Base-by-base conservation (phyloP, 352 stramenopile species). In the Phytophthora boehmeriae region DNA sequence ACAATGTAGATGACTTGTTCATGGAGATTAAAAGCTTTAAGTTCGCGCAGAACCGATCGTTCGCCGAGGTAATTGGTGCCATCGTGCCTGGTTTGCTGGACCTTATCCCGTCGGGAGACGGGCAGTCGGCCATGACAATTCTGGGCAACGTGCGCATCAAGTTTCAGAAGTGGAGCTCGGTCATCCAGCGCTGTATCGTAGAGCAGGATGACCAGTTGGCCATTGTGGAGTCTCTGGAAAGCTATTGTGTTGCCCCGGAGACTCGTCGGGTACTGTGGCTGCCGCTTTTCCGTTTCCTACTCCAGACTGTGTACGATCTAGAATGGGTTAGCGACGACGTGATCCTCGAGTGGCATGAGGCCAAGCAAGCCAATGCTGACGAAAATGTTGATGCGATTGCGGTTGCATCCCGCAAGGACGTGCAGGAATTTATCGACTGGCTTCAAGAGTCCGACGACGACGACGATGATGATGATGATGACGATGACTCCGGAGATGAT, bases 361-460 rank as follows among this genome's bases (percentile, higher is more conserved):
- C 48, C 4, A 66, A 67, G 36, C 30, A 54, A 44, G 39, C 59
- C 16, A 51, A 47, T 32, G 38, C 23, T 2, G 39, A 57, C 14
- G 52, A 47, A 0, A 47, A 64, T 2, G 20, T 55, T 34, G 73
- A 68, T 30, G 20, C 51, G 11, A 53, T 79, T 30, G 82, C 80
- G 17, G 63, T 67, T 28, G 73, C 71, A 13, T 78, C 76, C 19
- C 67, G 64, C 39, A 71, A 96, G 57, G 82, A 90, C 25, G 83
- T 97, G 30, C 80, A 97, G 61, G 93, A 97, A 66, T 98, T 98
- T 73, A 88, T 98, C 51, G 89, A 98, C 49, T 98, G 93, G 92
- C 70, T 98, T 16, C 75, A 94, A 59, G 84, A 95, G 54, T 73
- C 65, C 39, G 80, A 93, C 16, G 80, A 90, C 14, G 75, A 83